Evolutionary conservation across 2,329 filamentous ascomycete genomes (phyloP).

Genomic region (Colletotrichum plurivorum): DNA sequence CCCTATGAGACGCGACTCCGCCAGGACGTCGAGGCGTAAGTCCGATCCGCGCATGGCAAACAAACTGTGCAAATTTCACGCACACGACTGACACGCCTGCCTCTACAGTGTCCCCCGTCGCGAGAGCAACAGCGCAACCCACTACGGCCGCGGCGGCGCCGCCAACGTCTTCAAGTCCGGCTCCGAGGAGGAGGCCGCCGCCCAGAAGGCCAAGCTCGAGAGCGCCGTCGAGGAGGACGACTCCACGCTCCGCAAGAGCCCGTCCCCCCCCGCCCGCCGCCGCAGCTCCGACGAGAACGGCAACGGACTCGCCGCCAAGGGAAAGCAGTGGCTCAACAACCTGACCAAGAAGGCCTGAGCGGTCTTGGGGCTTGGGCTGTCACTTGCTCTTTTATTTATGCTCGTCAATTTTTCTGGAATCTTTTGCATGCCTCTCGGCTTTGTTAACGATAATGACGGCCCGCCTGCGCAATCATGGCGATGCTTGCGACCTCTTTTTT

Average conservation of each 20-base stretch:
- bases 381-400: not conserved
- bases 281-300: conserved; percentile 40
- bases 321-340: conserved; percentile 64
- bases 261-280: conserved; percentile 26
- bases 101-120: conserved; percentile 66
- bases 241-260: conserved; percentile 41
- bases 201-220: conserved; percentile 45
- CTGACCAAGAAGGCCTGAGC: conserved; percentile 63
- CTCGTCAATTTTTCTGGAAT: too few species aligned
- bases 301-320: conserved; percentile 56
- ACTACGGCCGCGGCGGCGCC: conserved; percentile 82
- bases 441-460: too few species aligned
- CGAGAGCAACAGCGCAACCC: conserved; percentile 70
- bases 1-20: conserved; percentile 80
- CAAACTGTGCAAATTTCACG: too few species aligned
- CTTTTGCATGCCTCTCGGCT: not conserved
- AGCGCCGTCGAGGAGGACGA: conserved; percentile 51
- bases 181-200: conserved; percentile 55
- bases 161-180: conserved; percentile 75
- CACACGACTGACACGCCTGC: conserved; percentile 33
- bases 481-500: not conserved
- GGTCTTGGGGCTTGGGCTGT: not conserved
- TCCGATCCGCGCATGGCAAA: conserved; percentile 46
- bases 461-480: conserved; percentile 2
- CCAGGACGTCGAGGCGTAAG: conserved; percentile 85